Evolutionary conservation across 2,329 filamentous ascomycete genomes (phyloP).

Genomic region (Emydomyces testavorans): DNA sequence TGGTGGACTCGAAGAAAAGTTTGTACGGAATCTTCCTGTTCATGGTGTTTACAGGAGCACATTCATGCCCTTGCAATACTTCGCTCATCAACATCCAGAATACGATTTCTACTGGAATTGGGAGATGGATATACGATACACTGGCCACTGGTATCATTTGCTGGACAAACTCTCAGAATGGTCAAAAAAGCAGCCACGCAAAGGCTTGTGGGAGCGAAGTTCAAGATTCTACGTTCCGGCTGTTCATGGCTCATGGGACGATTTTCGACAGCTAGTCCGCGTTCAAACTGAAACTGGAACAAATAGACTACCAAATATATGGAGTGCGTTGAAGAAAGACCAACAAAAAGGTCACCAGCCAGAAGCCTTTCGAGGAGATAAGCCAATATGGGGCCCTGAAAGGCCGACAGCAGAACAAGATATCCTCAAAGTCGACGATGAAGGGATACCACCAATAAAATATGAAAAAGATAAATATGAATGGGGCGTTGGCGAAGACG

Average conservation of each 20-base stretch:
- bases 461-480: constrained; percentile 69
- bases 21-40: constrained; percentile 59
- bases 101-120: constrained; percentile 91
- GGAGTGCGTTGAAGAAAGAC: constrained; percentile 40
- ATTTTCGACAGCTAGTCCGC: constrained; percentile 65
- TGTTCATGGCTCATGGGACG: constrained; percentile 66
- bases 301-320: constrained; percentile 54
- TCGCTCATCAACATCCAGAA: constrained; percentile 75
- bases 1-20: constrained; percentile 71
- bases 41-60: constrained; percentile 88
- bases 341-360: constrained; percentile 12
- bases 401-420: constrained; percentile 57
- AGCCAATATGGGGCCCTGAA: constrained; percentile 72
- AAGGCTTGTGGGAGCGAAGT: constrained; percentile 71
- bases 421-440: constrained; percentile 60
- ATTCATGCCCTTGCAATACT: constrained; percentile 91
- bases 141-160: constrained; percentile 70
- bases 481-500: constrained; percentile 84
- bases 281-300: constrained; percentile 63
- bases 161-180: constrained; percentile 58
- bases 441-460: constrained; percentile 57
- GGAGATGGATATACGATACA: constrained; percentile 89
- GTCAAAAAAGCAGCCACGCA: constrained; percentile 61
- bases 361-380: constrained; percentile 37
- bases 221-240: constrained; percentile 65